Evolutionary conservation across 768 basidiomycete species (phyloP).

Genomic region (Suillus hirtellus): DNA sequence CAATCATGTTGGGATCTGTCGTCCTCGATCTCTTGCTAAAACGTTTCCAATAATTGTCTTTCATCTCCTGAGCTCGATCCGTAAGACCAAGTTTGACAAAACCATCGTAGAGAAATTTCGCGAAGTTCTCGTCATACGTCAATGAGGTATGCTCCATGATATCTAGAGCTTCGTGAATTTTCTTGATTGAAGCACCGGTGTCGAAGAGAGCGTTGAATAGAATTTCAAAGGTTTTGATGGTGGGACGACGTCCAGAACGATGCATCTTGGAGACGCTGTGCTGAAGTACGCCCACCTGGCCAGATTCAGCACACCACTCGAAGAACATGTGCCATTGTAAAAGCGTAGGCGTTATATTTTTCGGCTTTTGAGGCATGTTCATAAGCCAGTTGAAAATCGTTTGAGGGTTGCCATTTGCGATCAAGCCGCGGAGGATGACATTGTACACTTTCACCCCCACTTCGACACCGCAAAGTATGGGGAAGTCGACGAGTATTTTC

Average conservation of each 20-base stretch:
- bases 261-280: conserved; percentile 38
- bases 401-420: conserved; percentile 42
- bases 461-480: conserved; percentile 44
- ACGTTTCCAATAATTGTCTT: conserved; percentile 37
- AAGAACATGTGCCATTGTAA: conserved; percentile 60
- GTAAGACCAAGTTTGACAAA: conserved; percentile 43
- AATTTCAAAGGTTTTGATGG: conserved; percentile 47
- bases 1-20: conserved; percentile 26
- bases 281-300: conserved; percentile 27
- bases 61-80: conserved; percentile 39
- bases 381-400: conserved; percentile 52
- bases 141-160: conserved; percentile 48
- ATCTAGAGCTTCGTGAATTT: conserved; percentile 44
- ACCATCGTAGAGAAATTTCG: conserved; percentile 40
- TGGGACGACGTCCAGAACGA: conserved; percentile 41
- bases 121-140: conserved; percentile 44
- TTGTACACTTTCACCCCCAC: conserved; percentile 50
- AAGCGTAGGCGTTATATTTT: conserved; percentile 44
- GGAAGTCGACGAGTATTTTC: conserved; percentile 51
- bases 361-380: conserved; percentile 53
- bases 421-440: conserved; percentile 49
- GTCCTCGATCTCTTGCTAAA: conserved; percentile 31
- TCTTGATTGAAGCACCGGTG: conserved; percentile 29
- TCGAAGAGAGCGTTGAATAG: conserved; percentile 47
- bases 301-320: conserved; percentile 35